Base-by-base conservation (phyloP, 2,329 filamentous ascomycete genomes). In the Calonectria leucothoes region DNA sequence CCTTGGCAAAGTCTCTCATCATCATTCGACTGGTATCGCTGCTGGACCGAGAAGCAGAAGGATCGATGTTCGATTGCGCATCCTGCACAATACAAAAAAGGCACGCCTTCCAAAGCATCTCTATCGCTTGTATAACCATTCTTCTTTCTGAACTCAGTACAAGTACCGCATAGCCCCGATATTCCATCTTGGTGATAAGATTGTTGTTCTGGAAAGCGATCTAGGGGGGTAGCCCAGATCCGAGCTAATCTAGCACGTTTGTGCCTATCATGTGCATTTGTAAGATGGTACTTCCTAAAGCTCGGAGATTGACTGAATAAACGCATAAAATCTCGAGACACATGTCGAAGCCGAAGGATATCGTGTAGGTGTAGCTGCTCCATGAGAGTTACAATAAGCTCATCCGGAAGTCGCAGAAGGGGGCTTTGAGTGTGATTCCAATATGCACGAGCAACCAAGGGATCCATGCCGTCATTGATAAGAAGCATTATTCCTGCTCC, bases 31-130 rank as follows among this genome's bases (percentile, higher is more conserved):
- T 65, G 57, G 15, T 65, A 42, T 33, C 57, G 67, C n/a, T 70
- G 57, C 45, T 14, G 57, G 48, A 57, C 23, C 31, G 67, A 70
- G 33, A 57, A 70, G 48, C 55, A 70, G 23, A 64, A 45, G 33
- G 67, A 45, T 42, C 67, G 67, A 57, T 70, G 68, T 65, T 70
- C 68, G 31, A 65, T 64, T 31, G 65, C 48, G 68, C 59, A 70
- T 27, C 68, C 68, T 33, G 57, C 25, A 17, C 59, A 70, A 20
- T 64, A 65, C 11, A 64, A 42, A 12, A 70, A 70, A 14, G 68
- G 68, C 6, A 70, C 27, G 35, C 12, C 68, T 55, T 55, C 17
- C 20, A 70, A 49, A 52, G 65, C 17, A 23, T 65, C 57, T 25
- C 25, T 55, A 14, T 70, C 68, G 23, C 31, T 57, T 8, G 7